Base-by-base conservation (phyloP, 2,329 filamentous ascomycete genomes). In the Magnaporthiopsis incrustans region DNA sequence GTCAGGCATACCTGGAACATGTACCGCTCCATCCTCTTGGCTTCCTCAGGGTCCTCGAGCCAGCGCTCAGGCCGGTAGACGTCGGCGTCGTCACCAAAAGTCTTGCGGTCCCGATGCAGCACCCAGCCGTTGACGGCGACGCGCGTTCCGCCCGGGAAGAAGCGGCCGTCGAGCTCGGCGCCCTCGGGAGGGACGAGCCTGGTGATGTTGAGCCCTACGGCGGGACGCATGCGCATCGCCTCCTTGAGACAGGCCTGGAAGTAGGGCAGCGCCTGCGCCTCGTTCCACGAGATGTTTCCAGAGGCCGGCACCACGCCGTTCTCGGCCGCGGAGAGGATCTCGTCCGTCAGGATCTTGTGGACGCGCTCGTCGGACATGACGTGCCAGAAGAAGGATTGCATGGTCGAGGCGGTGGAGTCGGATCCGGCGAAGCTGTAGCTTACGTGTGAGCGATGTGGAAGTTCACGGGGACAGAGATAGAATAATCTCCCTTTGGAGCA, bases 401-500 rank as follows among this genome's bases (percentile, higher is more conserved):
- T 84, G 0, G 81, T 83, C 10, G 81, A 83, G 14, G 84, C 84
- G 0, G 84, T 85, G 0, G 84, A 85, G 72, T 87, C 84, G 26
- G 84, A 85, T 32, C 85, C 85, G 22, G 84, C 83, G 69, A 85
- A 82, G 67, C 81, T 84, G 66, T 30, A 44, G 26, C n/a, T 27
- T 25, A 33, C 22, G 25, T 2, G 7, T 11, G 27, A 30, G 58
- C 2, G 38, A 22, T 10, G 56, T 22, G 26, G 11, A 7, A n/a
- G n/a, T 12, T 30, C 26, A 25, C 35, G 2, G 8, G 11, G 33
- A 35, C 7, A 35, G 32, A 53, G 57, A 27, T 59, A 33, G 3
- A 35, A 35, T 35, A 35, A 35, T 12, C 11, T 12, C 12, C 11
- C 33, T 3, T 12, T 3, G 2, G 10, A 38, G 2, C 25, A 57